phyloP scores from a whole-genome alignment of 2,329 filamentous ascomycete species.

The Aspergillus novoparasiticus region DNA sequence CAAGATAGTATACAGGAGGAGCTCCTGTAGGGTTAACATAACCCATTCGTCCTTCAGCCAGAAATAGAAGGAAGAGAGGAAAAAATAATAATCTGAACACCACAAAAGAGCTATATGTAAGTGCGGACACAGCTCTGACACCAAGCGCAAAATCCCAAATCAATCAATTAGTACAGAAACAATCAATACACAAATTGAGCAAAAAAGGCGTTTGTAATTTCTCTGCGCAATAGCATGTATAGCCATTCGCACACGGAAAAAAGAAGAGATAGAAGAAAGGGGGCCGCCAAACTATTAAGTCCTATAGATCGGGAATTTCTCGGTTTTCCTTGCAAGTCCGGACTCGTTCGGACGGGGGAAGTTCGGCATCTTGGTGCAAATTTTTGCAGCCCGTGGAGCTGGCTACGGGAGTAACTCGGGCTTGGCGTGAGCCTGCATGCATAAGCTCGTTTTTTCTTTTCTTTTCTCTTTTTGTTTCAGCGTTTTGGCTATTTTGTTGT shows the following conservation, averaged over 20 bases:
- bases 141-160: neutral
- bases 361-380: neutral
- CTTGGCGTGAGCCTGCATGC: neutral
- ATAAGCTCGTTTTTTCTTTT: neutral
- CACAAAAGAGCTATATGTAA: neutral
- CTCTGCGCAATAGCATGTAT: neutral
- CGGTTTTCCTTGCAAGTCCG: neutral
- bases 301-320: conserved; percentile 13
- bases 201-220: neutral
- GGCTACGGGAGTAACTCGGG: neutral
- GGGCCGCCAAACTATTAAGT: conserved; percentile 1
- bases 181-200: neutral
- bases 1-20: neutral
- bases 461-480: neutral
- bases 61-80: neutral
- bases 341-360: conserved; percentile 5
- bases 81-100: neutral
- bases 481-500: neutral
- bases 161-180: neutral
- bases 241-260: neutral
- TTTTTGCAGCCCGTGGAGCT: neutral
- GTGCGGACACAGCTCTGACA: neutral
- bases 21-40: neutral
- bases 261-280: neutral
- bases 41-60: neutral